Conservation (phyloP, 2,329 filamentous ascomycete genomes). For the Aspergillus ruber region DNA sequence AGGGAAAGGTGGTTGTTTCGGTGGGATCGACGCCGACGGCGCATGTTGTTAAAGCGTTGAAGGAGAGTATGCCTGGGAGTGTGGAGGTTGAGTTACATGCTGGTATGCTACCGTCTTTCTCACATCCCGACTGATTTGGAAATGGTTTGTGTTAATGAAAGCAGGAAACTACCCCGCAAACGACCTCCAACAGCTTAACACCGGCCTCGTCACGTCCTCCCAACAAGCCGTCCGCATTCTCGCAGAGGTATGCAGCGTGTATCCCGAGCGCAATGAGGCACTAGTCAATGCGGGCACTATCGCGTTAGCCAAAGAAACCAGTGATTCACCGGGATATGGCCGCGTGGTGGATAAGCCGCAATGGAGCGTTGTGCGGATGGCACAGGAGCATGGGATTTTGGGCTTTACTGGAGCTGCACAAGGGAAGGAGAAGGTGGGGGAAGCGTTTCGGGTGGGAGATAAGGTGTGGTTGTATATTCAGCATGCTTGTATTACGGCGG, state of each 20-base stretch:
- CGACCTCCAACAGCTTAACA: conserved; percentile 71
- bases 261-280: conserved; percentile 56
- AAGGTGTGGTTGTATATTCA: conserved; percentile 69
- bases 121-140: no score
- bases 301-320: conserved; percentile 65
- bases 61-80: conserved; percentile 3
- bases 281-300: conserved; percentile 64
- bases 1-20: conserved; percentile 12
- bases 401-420: conserved; percentile 42
- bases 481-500: conserved; percentile 70
- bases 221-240: conserved; percentile 46
- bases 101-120: no score
- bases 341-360: conserved; percentile 60
- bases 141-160: no score
- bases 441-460: conserved; percentile 54
- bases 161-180: conserved; percentile 55
- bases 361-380: conserved; percentile 59
- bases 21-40: conserved; percentile 21
- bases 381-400: conserved; percentile 73
- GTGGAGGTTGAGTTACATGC: conserved; percentile 20
- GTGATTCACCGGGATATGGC: conserved; percentile 63
- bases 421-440: conserved; percentile 36
- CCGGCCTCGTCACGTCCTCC: conserved; percentile 45
- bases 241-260: conserved; percentile 63
- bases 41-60: conserved; percentile 15